Base-by-base conservation (phyloP, 176 grass and related monocot genomes). In the Hyparrhenia diplandra region DNA sequence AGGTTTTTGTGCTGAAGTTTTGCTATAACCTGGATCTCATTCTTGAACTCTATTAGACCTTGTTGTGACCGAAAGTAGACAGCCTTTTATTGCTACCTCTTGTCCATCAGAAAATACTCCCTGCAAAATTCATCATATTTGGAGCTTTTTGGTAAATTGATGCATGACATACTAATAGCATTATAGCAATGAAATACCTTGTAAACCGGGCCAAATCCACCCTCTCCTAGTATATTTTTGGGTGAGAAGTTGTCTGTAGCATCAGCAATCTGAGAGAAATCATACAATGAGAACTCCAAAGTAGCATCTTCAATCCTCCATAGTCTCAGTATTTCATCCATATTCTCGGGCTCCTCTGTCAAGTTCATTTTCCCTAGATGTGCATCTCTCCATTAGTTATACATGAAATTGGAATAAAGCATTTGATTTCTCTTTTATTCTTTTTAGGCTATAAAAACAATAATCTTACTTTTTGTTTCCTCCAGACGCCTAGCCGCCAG, bases 131-230 rank as follows among this genome's bases (percentile, higher is more conserved):
- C 36, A 84, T 74, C 28, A 17, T 54, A 17, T 45, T 57, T 64
- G 27, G 10, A 65, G 32, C 34, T 55, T 67, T 16, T 68, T 32
- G 36, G 13, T 57, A 35, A 49, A 76, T 13, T 41, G 40, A 40
- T 63, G 60, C 30, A 70, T 73, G 55, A 16, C 21, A 31, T 76
- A 21, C 7, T 12, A 51, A 47, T 76, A 69, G 13, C 10, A 63
- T 57, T 57, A 1, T 69, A 14, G 13, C 14, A 63, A 23, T n/a
- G 52, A 73, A 79, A 67, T 67, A 84, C 90, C 88, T 93, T 96
- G 42, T 96, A 96, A 82, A 96, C 93, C 14, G 87, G 85, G 29
- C 93, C 93, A 86, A 96, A 96, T 31, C 85, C 90, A 58, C 90
- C 93, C 82, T 92, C 58, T 68, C 90, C 90, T 66, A 92, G 70